Evolutionary conservation across 2,329 filamentous ascomycete genomes (phyloP).

Genomic region (Rhytidhysteron rufulum): DNA sequence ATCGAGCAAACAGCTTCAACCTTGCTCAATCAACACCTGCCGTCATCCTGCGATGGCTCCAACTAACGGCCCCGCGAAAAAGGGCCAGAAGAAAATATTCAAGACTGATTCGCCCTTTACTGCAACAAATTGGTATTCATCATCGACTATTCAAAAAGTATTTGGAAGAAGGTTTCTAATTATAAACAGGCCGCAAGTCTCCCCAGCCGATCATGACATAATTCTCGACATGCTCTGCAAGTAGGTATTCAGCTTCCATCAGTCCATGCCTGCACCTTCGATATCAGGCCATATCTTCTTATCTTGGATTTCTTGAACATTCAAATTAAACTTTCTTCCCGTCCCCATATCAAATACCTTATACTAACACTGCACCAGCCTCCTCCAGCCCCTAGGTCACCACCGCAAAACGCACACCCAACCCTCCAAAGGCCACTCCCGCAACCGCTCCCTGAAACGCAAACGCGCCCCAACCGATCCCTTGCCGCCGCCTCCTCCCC

Average conservation of each 20-base stretch:
- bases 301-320: too few species aligned
- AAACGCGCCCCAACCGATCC: constrained; percentile 7
- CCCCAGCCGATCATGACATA: constrained; percentile 56
- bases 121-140: constrained; percentile 55
- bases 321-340: background rate
- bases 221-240: constrained; percentile 65
- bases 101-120: constrained; percentile 66
- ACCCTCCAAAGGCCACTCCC: constrained; percentile 58
- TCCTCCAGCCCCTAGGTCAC: constrained; percentile 61
- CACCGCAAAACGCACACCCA: constrained; percentile 53
- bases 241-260: too few species aligned
- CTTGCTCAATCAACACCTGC: background rate
- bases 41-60: background rate
- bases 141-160: background rate
- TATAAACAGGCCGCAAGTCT: constrained; percentile 56
- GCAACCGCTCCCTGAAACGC: constrained; percentile 48
- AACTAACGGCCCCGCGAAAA: constrained; percentile 2
- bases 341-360: constrained; percentile 1
- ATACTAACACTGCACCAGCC: constrained; percentile 37
- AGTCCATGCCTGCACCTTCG: too few species aligned
- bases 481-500: constrained; percentile 34
- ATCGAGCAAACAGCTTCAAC: background rate
- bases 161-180: constrained; percentile 8
- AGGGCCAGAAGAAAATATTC: constrained; percentile 51
- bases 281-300: too few species aligned